Conservation (phyloP, 1,139 yeast species). For the Zygoascus hellenicus region DNA sequence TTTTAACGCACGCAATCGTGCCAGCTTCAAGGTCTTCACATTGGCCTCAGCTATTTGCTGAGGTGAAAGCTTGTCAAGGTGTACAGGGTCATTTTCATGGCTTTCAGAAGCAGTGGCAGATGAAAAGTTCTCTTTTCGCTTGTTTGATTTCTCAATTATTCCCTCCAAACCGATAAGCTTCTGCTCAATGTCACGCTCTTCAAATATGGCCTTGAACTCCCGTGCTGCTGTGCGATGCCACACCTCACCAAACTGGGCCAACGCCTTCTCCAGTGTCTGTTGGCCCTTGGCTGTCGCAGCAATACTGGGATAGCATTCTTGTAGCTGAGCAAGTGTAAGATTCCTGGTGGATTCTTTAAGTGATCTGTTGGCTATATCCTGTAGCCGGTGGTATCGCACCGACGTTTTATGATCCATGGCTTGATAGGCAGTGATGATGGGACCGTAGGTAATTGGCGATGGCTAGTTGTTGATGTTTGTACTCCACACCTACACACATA, state of each 20-base stretch:
- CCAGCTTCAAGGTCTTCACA: constrained; percentile 24
- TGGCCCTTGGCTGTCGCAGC: constrained; percentile 45
- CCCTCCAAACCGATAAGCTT: constrained; percentile 64
- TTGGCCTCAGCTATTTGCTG: constrained; percentile 30
- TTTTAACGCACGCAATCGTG: constrained; percentile 22
- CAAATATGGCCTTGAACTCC: constrained; percentile 62
- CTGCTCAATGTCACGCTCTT: constrained; percentile 52
- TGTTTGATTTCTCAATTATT: constrained; percentile 50
- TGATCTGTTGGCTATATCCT: constrained; percentile 58
- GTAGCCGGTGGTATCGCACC: constrained; percentile 50
- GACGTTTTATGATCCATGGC: constrained; percentile 13
- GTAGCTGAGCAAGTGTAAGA: constrained; percentile 53
- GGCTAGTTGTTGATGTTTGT: too few relatives aligned
- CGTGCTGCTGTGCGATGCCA: constrained; percentile 54
- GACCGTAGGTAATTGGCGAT: neutral
- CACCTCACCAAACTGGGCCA: constrained; percentile 53
- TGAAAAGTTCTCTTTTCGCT: constrained; percentile 23
- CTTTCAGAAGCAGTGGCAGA: constrained; percentile 7
- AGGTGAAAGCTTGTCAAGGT: constrained; percentile 29
- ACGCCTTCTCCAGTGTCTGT: constrained; percentile 49
- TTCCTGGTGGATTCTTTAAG: constrained; percentile 60
- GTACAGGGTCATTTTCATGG: constrained; percentile 24
- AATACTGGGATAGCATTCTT: constrained; percentile 62
- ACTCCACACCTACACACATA: neutral
- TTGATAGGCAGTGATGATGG: neutral